phyloP scores from a whole-genome alignment of 2,329 filamentous ascomycete genomes.

The Tolypocladium paradoxum region DNA sequence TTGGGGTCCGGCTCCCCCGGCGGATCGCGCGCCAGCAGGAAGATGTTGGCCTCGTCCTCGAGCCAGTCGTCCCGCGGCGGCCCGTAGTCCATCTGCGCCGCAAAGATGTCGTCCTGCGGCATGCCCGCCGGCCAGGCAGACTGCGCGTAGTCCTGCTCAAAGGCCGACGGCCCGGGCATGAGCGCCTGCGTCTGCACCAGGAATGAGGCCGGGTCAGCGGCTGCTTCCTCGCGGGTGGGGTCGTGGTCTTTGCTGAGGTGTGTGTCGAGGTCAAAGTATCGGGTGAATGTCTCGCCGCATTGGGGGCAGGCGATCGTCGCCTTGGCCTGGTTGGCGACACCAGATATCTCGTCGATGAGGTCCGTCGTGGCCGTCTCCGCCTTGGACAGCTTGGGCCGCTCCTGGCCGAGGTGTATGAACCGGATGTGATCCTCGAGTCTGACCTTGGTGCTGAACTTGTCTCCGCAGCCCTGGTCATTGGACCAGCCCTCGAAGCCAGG shows the following conservation, averaged over 20 bases:
- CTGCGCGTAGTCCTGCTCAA: constrained; percentile 9
- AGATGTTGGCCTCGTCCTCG: constrained; percentile 32
- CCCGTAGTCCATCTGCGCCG: constrained; percentile 20
- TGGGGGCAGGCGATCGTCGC: constrained; percentile 34
- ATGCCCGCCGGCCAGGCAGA: constrained; percentile 13
- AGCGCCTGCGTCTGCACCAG: constrained; percentile 11
- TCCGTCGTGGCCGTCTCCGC: constrained; percentile 10
- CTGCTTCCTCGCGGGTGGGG: neutral
- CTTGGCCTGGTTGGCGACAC: constrained; percentile 27
- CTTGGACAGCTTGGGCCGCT: constrained; percentile 27
- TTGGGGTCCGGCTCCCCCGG: constrained; percentile 10
- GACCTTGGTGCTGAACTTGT: constrained; percentile 65
- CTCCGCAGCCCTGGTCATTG: constrained; percentile 58
- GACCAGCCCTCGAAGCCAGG: constrained; percentile 54
- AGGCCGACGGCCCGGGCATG: constrained; percentile 8
- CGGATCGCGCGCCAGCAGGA: constrained; percentile 23
- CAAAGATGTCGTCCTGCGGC: constrained; percentile 22
- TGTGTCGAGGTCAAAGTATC: constrained; percentile 37
- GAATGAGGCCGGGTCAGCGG: constrained; percentile 12
- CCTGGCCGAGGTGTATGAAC: constrained; percentile 62
- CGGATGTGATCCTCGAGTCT: constrained; percentile 77
- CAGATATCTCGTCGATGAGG: constrained; percentile 32
- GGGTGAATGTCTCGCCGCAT: constrained; percentile 36
- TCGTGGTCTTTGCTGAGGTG: constrained; percentile 28
- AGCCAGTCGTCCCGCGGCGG: constrained; percentile 29